phyloP scores from a whole-genome alignment of 257 asterid genomes.

The Scutellaria baicalensis region DNA sequence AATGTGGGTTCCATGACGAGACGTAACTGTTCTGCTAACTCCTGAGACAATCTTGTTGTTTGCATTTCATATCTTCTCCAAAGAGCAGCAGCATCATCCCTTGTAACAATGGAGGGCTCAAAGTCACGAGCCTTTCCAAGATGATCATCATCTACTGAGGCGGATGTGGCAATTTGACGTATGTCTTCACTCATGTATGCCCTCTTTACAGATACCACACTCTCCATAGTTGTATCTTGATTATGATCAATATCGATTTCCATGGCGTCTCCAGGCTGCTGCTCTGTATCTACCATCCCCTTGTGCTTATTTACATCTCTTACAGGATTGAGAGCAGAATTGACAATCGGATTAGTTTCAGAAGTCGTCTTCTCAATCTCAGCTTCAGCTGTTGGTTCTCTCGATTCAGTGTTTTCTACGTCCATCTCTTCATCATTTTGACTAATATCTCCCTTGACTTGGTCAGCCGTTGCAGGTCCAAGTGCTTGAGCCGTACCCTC shows the following conservation, averaged over 20 bases:
- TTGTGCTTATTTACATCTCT: conserved; percentile 24
- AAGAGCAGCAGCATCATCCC: conserved; percentile 49
- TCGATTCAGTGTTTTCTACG: conserved; percentile 21
- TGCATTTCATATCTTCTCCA: conserved; percentile 73
- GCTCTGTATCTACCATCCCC: conserved; percentile 29
- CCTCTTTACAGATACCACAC: conserved; percentile 48
- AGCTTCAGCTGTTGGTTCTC: conserved; percentile 36
- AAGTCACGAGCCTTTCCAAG: conserved; percentile 41
- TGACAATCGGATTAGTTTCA: conserved; percentile 36
- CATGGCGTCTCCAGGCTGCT: conserved; percentile 36
- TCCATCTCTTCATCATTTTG: conserved; percentile 55
- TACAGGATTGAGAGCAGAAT: conserved; percentile 23
- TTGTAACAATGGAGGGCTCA: conserved; percentile 40
- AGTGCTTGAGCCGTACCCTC: conserved; percentile 92
- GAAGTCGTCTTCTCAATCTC: conserved; percentile 43
- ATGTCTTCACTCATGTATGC: conserved; percentile 46
- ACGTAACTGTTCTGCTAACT: conserved; percentile 91
- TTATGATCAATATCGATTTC: conserved; percentile 25
- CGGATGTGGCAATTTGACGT: conserved; percentile 23
- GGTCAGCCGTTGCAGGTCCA: conserved; percentile 93
- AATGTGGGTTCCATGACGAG: conserved; percentile 91
- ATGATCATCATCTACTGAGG: conserved; percentile 43
- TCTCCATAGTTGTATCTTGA: conserved; percentile 30
- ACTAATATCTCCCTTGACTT: conserved; percentile 42
- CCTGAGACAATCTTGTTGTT: conserved; percentile 83